Conservation (phyloP, 2,329 filamentous ascomycete genomes). For the Ophiocordyceps camponoti-leonardi region DNA sequence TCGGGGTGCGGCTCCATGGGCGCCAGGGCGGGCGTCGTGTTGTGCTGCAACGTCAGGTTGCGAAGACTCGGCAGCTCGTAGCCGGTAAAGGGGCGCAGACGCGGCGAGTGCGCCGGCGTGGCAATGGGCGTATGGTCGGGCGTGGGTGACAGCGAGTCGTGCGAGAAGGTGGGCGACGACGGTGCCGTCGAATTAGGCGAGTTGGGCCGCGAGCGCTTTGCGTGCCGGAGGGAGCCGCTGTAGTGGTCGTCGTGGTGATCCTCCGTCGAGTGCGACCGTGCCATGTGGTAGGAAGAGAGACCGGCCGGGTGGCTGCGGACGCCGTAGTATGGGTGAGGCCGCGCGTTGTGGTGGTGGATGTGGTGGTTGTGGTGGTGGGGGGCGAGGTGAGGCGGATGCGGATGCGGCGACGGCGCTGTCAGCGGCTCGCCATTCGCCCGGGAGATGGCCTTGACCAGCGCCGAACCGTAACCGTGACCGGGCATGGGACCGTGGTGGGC, state of each 20-base stretch:
- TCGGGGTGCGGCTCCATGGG: constrained; percentile 41
- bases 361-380: constrained; percentile 21
- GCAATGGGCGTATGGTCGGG: constrained; percentile 97
- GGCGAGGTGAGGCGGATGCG: constrained; percentile 13
- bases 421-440: constrained; percentile 44
- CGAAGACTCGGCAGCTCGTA: constrained; percentile 74
- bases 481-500: constrained; percentile 28
- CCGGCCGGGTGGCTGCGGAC: constrained; percentile 46
- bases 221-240: constrained; percentile 45
- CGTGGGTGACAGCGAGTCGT: constrained; percentile 87
- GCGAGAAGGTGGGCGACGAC: constrained; percentile 89
- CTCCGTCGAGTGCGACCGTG: constrained; percentile 68
- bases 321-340: constrained; percentile 5
- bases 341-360: constrained; percentile 32
- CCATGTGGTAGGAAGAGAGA: constrained; percentile 85
- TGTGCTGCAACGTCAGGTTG: constrained; percentile 34
- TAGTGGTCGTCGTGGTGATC: constrained; percentile 66
- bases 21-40: constrained; percentile 36
- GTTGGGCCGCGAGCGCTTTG: constrained; percentile 82
- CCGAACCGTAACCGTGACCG: constrained; percentile 33
- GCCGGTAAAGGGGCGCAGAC: constrained; percentile 65
- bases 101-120: constrained; percentile 86
- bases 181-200: constrained; percentile 92
- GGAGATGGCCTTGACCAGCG: constrained; percentile 42
- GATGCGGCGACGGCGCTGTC: constrained; percentile 3